Base-by-base conservation (phyloP, 768 basidiomycete species). In the Pleurotus platypus region DNA sequence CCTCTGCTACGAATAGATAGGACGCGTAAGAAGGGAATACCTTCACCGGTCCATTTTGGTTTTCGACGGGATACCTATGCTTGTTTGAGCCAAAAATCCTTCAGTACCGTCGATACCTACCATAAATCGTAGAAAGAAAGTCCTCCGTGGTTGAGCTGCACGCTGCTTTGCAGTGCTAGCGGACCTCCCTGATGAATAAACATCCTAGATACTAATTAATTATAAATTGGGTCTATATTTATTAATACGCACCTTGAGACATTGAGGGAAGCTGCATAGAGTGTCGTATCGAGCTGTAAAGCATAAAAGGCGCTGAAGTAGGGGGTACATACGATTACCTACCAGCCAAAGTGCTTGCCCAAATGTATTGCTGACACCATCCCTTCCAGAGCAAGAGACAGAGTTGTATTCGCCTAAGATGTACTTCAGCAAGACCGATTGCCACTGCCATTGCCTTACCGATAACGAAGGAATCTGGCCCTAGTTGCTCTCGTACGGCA, bases 101-200 rank as follows among this genome's bases (percentile, higher is more conserved):
- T 16, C n/a, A n/a, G 11, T 7, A 27, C 20, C 35, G 12, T 13
- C 13, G 4, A 38, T 20, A 53, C 70, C 11, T 61, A 76, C 80
- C 79, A 80, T 62, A 80, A 64, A 55, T 80, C 69, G 60, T 81
- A 81, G 61, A 81, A 72, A 13, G 60, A 61, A 57, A 65, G 58
- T 63, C 78, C 80, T 39, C 78, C 78, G 43, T 80, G 78, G 57
- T 82, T 81, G 8, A 79, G 66, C 55, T 81, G 78, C 1, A 75
- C 76, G 43, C 72, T 70, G 56, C 79, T 79, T 60, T 82, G 81
- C 13, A 81, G 63, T 4, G 79, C 77, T 22, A 80, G 70, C 2
- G 80, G 79, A 1, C 78, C 80, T 6, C 81, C 81, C 69, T 82
- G 80, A 58, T 83, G 81, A n/a, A 79, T 71, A 54, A 80, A 81